A percentile compares a stretch with the other conserved stretches of the same genome.
These are phyloP conservation scores for Boeremia lycopersici DNA, from an alignment of 2,329 filamentous ascomycete species.

Conservation along the genomic window DNA sequence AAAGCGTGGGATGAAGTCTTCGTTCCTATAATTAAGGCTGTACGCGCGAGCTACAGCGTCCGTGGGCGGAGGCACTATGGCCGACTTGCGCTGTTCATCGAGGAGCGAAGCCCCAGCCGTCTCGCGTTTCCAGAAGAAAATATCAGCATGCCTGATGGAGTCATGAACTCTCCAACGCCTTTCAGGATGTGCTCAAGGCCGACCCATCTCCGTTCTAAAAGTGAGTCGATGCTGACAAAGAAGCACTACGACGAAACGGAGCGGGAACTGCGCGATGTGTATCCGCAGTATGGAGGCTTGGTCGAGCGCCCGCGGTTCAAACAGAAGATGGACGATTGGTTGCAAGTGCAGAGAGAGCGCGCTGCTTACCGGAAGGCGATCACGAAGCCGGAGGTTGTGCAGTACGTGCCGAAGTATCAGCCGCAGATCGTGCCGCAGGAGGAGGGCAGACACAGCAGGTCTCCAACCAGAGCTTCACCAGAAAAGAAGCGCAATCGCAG, in stretches of 20 bases:
- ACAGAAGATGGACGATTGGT: conserved; percentile 35
- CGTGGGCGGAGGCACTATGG: conserved; percentile 39
- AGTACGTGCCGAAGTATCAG: conserved; percentile 10
- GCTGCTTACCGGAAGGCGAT: conserved; percentile 23
- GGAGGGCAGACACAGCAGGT: not conserved
- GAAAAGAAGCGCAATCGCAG: conserved; percentile 8
- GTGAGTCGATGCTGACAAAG: conserved; percentile 17
- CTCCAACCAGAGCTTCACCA: not conserved
- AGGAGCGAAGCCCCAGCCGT: conserved; percentile 32
- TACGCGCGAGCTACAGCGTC: conserved; percentile 35
- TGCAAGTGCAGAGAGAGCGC: conserved; percentile 30
- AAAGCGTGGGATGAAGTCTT: conserved; percentile 38
- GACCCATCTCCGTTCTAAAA: conserved; percentile 1
- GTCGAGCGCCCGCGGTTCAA: conserved; percentile 41
- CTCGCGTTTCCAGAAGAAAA: conserved; percentile 42
- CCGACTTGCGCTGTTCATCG: conserved; percentile 40
- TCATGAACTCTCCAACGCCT: conserved; percentile 27
- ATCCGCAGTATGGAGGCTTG: conserved; percentile 39
- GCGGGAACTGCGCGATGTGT: conserved; percentile 35
- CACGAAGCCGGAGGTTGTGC: conserved; percentile 12
- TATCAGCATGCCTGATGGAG: conserved; percentile 16
- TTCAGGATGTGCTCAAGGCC: conserved; percentile 29
- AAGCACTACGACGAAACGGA: conserved; percentile 36
- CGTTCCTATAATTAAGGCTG: conserved; percentile 38
- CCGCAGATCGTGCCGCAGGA: conserved; percentile 9